phyloP scores from a whole-genome alignment of 106 monocot species.

The Xerophyta viscosa region DNA sequence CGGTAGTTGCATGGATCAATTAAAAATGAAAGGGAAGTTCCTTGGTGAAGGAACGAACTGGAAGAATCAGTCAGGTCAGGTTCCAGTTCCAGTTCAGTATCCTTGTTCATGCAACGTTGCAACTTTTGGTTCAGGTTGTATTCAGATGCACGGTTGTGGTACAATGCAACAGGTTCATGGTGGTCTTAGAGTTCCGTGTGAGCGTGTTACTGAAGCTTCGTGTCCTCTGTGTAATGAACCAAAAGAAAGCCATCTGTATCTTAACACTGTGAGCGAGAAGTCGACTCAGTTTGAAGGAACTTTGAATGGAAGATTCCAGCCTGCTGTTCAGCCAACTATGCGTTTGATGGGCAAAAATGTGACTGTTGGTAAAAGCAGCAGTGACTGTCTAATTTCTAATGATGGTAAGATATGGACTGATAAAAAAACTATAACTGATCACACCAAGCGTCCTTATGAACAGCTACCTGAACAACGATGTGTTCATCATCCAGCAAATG shows the following conservation, averaged over 20 bases:
- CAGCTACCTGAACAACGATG: no score
- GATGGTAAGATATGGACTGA: conserved; percentile 26
- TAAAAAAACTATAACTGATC: conserved; percentile 19
- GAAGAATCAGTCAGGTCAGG: conserved; percentile 1
- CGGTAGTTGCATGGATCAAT: conserved; percentile 3
- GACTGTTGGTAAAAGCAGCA: conserved; percentile 23
- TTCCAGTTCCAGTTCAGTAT: not conserved
- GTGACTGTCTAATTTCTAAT: conserved; percentile 15
- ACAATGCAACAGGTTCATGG: no score
- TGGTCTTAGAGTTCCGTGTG: not conserved
- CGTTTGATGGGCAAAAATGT: conserved; percentile 43
- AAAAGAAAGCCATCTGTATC: not conserved
- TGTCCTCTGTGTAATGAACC: conserved; percentile 14
- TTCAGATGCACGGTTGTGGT: not conserved
- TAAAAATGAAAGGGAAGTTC: conserved; percentile 4
- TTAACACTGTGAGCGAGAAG: conserved; percentile 1
- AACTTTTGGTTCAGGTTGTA: conserved; percentile 5
- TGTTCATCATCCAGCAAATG: conserved; percentile 1
- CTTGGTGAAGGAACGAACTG: not conserved
- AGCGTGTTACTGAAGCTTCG: not conserved
- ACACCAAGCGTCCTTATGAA: conserved; percentile 4
- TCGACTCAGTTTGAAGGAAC: not conserved
- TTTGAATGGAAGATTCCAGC: conserved; percentile 1
- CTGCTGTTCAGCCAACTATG: conserved; percentile 19
- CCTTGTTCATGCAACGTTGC: not conserved